These are phyloP conservation scores for Guillardia theta DNA, from an alignment of 78 protist genomes.

Conservation along the genomic window DNA sequence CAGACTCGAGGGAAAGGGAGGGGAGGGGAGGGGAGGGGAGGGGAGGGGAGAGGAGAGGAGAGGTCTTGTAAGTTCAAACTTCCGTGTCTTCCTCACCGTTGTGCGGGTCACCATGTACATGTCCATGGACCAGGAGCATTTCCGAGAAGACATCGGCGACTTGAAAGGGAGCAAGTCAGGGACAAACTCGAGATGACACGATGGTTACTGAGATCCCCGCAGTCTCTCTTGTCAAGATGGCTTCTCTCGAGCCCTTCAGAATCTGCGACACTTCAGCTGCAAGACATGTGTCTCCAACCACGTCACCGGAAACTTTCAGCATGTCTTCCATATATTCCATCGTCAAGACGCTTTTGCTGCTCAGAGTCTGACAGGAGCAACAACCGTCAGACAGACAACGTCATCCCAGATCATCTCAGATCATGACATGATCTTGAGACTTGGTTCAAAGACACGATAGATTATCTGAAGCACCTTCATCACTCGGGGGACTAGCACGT, in stretches of 20 bases:
- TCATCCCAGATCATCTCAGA: too few species aligned
- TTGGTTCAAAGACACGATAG: too few species aligned
- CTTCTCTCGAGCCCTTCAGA: background rate
- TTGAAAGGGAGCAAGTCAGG: too few species aligned
- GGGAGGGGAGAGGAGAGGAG: background rate
- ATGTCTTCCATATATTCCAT: background rate
- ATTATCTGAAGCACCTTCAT: too few species aligned
- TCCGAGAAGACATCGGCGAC: background rate
- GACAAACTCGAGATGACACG: too few species aligned
- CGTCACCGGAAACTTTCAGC: background rate
- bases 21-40: background rate
- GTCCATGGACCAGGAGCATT: slow-evolving; percentile 16
- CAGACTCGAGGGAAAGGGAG: background rate
- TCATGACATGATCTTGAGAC: too few species aligned
- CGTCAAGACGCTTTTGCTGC: background rate
- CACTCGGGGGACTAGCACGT: background rate
- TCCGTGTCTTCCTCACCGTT: background rate
- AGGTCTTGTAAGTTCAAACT: too few species aligned
- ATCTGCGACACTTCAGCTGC: background rate
- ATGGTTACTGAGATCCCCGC: background rate
- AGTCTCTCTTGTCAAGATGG: background rate
- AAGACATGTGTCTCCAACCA: background rate
- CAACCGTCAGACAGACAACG: too few species aligned
- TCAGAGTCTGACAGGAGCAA: background rate
- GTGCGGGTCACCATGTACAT: background rate